Conservation (phyloP, 2,329 filamentous ascomycete genomes). For the Pseudocercospora pini-densiflorae region DNA sequence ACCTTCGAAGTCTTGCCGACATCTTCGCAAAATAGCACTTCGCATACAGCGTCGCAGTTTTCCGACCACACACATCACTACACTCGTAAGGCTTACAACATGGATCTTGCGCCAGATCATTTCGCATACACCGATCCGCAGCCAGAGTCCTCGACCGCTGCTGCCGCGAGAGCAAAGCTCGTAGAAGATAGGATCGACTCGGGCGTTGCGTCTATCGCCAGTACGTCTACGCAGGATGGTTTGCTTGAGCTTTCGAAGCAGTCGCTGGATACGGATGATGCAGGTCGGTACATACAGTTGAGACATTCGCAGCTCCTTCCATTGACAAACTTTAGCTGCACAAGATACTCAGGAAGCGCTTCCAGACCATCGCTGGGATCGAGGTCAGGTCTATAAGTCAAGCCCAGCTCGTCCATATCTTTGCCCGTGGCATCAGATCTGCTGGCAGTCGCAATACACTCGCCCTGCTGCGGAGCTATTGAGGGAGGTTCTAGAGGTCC, state of each 20-base stretch:
- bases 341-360: no score
- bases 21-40: background rate
- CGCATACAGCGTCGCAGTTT: background rate
- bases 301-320: background rate
- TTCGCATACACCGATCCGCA: slow-evolving; percentile 13
- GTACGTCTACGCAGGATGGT: background rate
- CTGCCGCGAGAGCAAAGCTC: slow-evolving; percentile 4
- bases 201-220: background rate
- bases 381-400: slow-evolving; percentile 24
- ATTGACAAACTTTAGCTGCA: background rate
- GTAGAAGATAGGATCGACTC: background rate
- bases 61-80: background rate
- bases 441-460: slow-evolving; percentile 30
- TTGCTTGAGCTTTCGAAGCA: background rate
- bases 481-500: slow-evolving; percentile 30
- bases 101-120: slow-evolving; percentile 11
- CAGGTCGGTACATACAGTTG: background rate
- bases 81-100: background rate
- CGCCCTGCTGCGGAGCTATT: slow-evolving; percentile 29
- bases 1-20: background rate
- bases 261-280: no score
- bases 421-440: slow-evolving; percentile 25
- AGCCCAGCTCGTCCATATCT: slow-evolving; percentile 20
- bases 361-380: background rate
- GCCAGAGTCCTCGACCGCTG: slow-evolving; percentile 12